Conservation (phyloP, 2,329 filamentous ascomycete species). For the Chrysosporium keratinophilum region DNA sequence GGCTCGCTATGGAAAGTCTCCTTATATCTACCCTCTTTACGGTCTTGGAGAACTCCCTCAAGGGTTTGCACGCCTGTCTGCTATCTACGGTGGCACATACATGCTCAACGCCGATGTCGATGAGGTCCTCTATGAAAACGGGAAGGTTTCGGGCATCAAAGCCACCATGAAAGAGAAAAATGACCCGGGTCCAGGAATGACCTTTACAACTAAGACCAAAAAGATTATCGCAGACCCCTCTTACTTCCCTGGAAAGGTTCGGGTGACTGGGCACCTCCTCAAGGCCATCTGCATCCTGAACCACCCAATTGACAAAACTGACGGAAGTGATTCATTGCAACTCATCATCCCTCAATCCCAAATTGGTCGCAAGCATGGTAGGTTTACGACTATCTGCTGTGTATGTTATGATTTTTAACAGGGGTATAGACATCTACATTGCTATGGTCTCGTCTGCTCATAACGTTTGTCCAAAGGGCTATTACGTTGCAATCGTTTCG, state of each 20-base stretch:
- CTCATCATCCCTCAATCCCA: constrained; percentile 97
- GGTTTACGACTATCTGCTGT: constrained; percentile 23
- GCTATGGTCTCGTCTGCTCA: constrained; percentile 91
- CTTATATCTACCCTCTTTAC: constrained; percentile 98
- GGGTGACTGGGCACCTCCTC: constrained; percentile 77
- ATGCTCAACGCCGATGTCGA: constrained; percentile 96
- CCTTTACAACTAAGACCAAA: constrained; percentile 91
- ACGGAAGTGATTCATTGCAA: constrained; percentile 79
- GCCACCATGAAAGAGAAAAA: constrained; percentile 88
- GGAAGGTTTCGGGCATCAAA: constrained; percentile 89
- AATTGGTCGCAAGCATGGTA: constrained; percentile 91
- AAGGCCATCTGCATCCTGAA: constrained; percentile 97
- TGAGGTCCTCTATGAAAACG: constrained; percentile 69
- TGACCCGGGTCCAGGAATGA: constrained; percentile 64
- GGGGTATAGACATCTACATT: constrained; percentile 73
- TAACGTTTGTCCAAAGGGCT: constrained; percentile 97
- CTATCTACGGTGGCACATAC: constrained; percentile 97
- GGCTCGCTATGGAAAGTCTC: constrained; percentile 93
- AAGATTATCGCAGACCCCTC: constrained; percentile 93
- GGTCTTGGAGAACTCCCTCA: constrained; percentile 94
- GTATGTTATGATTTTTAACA: neutral
- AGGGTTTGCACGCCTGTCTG: constrained; percentile 91
- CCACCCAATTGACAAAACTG: constrained; percentile 84
- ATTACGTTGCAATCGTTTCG: constrained; percentile 97
- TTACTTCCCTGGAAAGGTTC: constrained; percentile 86